phyloP scores from a whole-genome alignment of 2,329 filamentous ascomycete species.

The Sclerotinia nivalis region DNA sequence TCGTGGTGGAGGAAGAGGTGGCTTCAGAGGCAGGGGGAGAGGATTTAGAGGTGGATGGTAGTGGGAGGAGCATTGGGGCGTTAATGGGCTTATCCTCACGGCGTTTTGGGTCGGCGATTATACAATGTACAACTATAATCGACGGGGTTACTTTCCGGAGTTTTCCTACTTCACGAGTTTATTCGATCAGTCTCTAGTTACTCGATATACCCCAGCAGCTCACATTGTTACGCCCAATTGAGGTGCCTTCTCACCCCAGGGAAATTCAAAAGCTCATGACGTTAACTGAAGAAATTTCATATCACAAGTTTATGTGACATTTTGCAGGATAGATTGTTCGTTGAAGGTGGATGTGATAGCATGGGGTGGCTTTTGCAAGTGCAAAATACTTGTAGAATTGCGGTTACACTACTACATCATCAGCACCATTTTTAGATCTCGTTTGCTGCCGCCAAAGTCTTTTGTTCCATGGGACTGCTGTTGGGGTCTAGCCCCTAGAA shows the following conservation, averaged over 20 bases:
- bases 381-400: background rate
- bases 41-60: constrained; percentile 37
- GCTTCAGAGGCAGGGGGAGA: constrained; percentile 35
- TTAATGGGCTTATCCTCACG: constrained; percentile 9
- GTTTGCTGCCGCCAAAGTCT: background rate
- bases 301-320: background rate
- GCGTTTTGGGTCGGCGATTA: constrained; percentile 20
- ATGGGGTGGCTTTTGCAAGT: background rate
- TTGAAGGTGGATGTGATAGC: background rate
- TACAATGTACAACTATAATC: constrained; percentile 12
- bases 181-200: background rate
- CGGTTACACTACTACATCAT: background rate
- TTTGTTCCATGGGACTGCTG: too few species aligned
- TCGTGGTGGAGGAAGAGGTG: constrained; percentile 34
- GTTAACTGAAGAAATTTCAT: background rate
- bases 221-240: background rate
- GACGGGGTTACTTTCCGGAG: background rate
- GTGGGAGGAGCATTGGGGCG: constrained; percentile 11
- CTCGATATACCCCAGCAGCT: background rate
- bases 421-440: background rate
- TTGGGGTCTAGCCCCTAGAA: background rate
- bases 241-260: background rate
- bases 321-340: background rate
- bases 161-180: constrained; percentile 7
- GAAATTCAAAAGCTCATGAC: background rate